These are phyloP conservation scores for Ogataea paraovalis DNA, from an alignment of 805 yeast species.

Conservation along the genomic window DNA sequence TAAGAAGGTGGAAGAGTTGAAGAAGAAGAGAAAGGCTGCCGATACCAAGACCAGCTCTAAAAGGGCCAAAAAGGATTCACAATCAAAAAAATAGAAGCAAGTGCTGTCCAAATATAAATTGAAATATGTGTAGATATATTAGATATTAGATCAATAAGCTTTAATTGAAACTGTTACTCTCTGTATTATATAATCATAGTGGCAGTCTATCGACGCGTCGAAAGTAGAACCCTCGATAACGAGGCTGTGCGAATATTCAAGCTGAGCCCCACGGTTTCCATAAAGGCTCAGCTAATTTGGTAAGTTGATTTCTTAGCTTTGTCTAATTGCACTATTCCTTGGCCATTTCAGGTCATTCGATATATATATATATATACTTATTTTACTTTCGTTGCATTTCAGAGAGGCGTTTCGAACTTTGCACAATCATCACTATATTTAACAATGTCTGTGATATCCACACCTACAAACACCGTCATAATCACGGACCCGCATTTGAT, in stretches of 20 bases:
- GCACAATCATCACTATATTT: no score
- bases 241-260: not conserved
- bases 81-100: not conserved
- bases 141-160: no score
- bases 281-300: no score
- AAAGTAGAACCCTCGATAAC: not conserved
- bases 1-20: slow-evolving; percentile 32
- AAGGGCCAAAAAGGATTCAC: slow-evolving; percentile 3
- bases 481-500: slow-evolving; percentile 25
- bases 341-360: not conserved
- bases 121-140: not conserved
- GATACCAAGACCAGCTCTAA: not conserved
- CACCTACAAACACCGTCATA: slow-evolving; percentile 27
- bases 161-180: no score
- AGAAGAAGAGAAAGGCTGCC: slow-evolving; percentile 12
- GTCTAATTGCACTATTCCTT: no score
- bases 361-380: not conserved
- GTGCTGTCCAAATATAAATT: not conserved
- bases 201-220: not conserved
- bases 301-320: no score
- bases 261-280: no score
- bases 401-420: no score
- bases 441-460: not conserved
- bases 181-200: no score
- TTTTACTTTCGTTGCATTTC: not conserved